Evolutionary conservation across 768 basidiomycete species (phyloP).

Genomic region (Tylopilus cervinicoccineus): DNA sequence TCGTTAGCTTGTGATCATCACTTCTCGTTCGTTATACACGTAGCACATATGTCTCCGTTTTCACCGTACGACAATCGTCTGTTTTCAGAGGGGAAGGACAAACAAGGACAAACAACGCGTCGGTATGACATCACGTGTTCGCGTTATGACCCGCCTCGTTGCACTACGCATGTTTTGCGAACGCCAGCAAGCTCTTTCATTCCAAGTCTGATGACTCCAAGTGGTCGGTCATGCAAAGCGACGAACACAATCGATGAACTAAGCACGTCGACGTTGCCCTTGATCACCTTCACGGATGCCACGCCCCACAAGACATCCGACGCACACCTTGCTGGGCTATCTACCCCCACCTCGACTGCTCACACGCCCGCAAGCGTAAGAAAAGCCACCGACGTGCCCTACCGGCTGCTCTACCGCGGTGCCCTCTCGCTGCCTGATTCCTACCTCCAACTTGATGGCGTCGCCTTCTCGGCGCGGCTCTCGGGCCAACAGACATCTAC

Average conservation of each 20-base stretch:
- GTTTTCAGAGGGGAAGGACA: not conserved
- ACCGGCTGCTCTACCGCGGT: slow-evolving; percentile 71
- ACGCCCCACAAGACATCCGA: slow-evolving; percentile 18
- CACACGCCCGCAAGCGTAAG: not conserved
- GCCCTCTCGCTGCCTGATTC: slow-evolving; percentile 73
- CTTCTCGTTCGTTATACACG: not conserved
- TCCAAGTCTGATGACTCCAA: slow-evolving; percentile 1
- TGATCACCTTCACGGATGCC: slow-evolving; percentile 15
- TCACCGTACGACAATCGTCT: no score
- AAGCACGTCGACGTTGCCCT: not conserved
- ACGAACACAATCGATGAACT: not conserved
- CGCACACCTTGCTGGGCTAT: not conserved
- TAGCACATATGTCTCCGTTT: slow-evolving; percentile 1
- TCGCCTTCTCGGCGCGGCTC: slow-evolving; percentile 59
- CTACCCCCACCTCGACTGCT: slow-evolving; percentile 5
- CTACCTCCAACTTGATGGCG: slow-evolving; percentile 63
- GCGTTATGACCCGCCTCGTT: not conserved
- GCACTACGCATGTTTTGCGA: not conserved
- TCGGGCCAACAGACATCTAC: slow-evolving; percentile 28
- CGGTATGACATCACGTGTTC: slow-evolving; percentile 9
- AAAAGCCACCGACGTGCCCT: slow-evolving; percentile 8
- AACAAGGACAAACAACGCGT: slow-evolving; percentile 17
- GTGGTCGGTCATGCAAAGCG: not conserved
- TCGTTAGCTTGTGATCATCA: not conserved
- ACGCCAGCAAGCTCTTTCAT: not conserved